Percentiles rank a stretch among this genome's conserved stretches.
phyloP scores from a whole-genome alignment of 2,329 filamentous ascomycete species.

The Trichoderma sp. region DNA sequence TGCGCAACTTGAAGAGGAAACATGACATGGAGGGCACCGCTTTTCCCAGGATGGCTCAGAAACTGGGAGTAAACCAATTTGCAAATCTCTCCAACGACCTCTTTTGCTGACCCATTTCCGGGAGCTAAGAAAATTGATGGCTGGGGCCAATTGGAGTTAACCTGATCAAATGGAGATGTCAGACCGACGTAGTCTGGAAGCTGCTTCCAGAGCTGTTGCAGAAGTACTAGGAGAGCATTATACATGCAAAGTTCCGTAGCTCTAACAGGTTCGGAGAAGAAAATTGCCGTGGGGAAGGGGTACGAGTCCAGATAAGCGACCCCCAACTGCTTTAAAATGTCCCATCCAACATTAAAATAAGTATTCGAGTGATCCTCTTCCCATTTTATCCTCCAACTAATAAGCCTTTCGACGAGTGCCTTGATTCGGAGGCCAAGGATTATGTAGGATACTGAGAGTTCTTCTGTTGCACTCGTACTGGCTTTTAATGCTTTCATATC shows the following conservation, averaged over 20 bases:
- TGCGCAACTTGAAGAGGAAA: background rate
- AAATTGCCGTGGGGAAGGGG: background rate
- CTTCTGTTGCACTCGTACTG: background rate
- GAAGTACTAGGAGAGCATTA: background rate
- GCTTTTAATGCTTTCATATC: background rate
- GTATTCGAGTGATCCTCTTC: background rate
- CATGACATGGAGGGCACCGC: background rate
- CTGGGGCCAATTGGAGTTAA: background rate
- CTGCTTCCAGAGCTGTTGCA: background rate
- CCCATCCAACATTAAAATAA: background rate
- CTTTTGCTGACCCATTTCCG: background rate
- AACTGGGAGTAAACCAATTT: conserved; percentile 8
- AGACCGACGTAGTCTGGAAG: background rate
- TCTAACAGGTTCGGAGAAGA: background rate
- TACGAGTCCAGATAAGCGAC: background rate
- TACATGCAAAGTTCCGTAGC: background rate
- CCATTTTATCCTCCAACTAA: background rate
- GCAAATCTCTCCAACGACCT: background rate
- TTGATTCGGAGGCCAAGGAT: background rate
- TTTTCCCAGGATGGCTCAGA: background rate
- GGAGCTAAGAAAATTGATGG: background rate
- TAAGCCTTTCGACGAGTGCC: background rate
- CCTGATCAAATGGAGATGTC: background rate
- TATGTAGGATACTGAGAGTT: background rate
- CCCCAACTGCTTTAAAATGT: background rate